phyloP scores from a whole-genome alignment of 2,329 filamentous ascomycete species.

The Ophiostoma australiae region DNA sequence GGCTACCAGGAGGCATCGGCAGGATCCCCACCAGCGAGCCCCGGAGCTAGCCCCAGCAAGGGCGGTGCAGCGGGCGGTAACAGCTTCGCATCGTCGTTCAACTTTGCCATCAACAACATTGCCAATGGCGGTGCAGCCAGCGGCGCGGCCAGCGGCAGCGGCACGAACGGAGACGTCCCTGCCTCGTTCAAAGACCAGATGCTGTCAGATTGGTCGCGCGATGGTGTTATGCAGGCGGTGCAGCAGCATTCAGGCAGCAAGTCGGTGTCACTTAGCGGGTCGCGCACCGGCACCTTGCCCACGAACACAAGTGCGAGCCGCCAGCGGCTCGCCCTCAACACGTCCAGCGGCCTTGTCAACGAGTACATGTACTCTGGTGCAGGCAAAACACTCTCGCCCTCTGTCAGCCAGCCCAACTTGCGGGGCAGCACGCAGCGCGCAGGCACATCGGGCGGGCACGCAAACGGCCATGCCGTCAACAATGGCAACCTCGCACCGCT shows the following conservation, averaged over 20 bases:
- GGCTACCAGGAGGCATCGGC: slow-evolving; percentile 57
- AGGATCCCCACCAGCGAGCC: slow-evolving; percentile 61
- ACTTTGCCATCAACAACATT: slow-evolving; percentile 16
- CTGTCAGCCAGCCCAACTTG: slow-evolving; percentile 47
- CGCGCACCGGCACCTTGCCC: slow-evolving; percentile 58
- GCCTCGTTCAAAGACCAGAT: slow-evolving; percentile 66
- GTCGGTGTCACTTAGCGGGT: slow-evolving; percentile 70
- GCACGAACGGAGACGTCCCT: slow-evolving; percentile 56
- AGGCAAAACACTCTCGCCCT: slow-evolving; percentile 40
- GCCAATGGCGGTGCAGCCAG: neutral
- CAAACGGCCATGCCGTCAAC: slow-evolving; percentile 6
- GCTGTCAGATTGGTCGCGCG: slow-evolving; percentile 73
- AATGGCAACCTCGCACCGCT: slow-evolving; percentile 34
- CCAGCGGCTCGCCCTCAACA: slow-evolving; percentile 53
- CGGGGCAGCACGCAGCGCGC: slow-evolving; percentile 44
- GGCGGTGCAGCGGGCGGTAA: slow-evolving; percentile 30
- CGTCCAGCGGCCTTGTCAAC: slow-evolving; percentile 22
- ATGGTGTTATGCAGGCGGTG: slow-evolving; percentile 62
- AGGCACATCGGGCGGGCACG: slow-evolving; percentile 30
- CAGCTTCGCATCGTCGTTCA: slow-evolving; percentile 5
- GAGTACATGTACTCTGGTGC: slow-evolving; percentile 31
- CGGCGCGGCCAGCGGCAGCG: slow-evolving; percentile 28
- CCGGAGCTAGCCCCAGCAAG: slow-evolving; percentile 63
- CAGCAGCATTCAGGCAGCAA: slow-evolving; percentile 58
- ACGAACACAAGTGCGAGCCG: slow-evolving; percentile 37